Base-by-base conservation (phyloP, 805 yeast species). In the Scheffersomyces ergatensis region DNA sequence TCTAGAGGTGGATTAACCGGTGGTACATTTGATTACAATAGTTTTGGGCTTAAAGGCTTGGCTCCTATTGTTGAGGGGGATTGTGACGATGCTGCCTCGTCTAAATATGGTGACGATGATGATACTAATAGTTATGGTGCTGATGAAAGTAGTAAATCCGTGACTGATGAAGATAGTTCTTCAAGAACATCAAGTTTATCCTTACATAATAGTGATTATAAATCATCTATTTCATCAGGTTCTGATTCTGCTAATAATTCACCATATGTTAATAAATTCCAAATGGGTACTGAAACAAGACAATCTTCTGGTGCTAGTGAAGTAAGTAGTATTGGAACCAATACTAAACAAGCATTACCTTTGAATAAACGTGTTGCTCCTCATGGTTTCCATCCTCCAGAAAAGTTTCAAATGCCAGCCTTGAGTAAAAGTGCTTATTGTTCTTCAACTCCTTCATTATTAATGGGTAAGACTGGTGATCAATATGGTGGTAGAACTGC, bases 51-150 rank as follows among this genome's bases (percentile, higher is more conserved):
- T 15, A 54, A 57, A 37, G 68, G 66, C 1, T 64, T 70, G 45
- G 66, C 64, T 16, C 72, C 73, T 24, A 66, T 67, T 50, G 63
- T 53, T 17, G 74, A 68, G 50, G 43, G 54, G 14, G 64, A 57
- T 21, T 55, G 50, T 38, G 60, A 54, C 38, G 67, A 62, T 39
- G 55, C 56, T 39, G 51, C 57, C 13, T 56, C 67, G 4, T 63
- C 69, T 9, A 58, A 55, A 38, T 66, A 65, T 42, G 60, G 54
- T 14, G 53, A 61, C 39, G 62, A 58, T 23, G 62, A 54, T 23
- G 51, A 48, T 33, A 47, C 49, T 26, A 35, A 43, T 40, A 14
- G 7, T 14, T 15, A 29, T 29, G 17, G 18, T 5, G 32, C n/a
- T 15, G 32, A 29, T 29, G 55, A 45, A 33, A 46, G 44, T 19